Evolutionary conservation across 2,329 filamentous ascomycete species (phyloP), one percentile per base, ranked within the genome.

Genomic region (Malbranchea cinnamomea): DNA sequence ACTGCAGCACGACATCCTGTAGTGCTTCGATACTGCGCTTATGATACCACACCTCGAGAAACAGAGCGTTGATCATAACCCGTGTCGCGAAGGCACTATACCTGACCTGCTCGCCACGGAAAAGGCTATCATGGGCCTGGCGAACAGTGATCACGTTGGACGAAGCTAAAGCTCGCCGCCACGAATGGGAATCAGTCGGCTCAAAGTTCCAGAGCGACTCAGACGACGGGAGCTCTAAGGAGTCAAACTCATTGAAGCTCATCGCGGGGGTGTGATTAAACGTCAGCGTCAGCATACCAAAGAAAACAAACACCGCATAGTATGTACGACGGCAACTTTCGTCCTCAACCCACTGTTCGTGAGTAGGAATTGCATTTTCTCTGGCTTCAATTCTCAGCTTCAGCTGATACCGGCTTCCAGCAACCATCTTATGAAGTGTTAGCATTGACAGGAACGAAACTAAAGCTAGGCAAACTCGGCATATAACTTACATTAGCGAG

Each of bases 271-370:
- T 95, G 58, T 95, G 89, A 53, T 95, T 95, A 68, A 91, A 98
- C 0, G 87, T 91, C 56, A 98, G 57, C 1, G 89, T 95, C 44
- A 95, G 61, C 47, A 95, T 68, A 33, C 89, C 89, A 49, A 95
- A 95, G 70, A 95, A 95, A 56, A 95, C 93, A 63, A 95, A 98
- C 36, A 95, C 89, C 1, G 89, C 87, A 47, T 92, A 98, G 60
- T 95, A 98, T 1, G 89, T 95, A 37, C 89, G 81, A 36, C 87
- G 75, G 54, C 89, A 94, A 29, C 87, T 84, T 57, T 98, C 89
- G 48, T 98, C 89, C 47, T 92, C 84, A 25, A 95, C 76, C 89
- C 89, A 98, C 50, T 95, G 83, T 10, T 78, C 70, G 34, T 85
- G 81, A 22, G 71, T 82, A 2, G 87, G 83, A 37, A 70, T 67